phyloP scores from a whole-genome alignment of 768 basidiomycete genomes.

The Dendrothele bispora region DNA sequence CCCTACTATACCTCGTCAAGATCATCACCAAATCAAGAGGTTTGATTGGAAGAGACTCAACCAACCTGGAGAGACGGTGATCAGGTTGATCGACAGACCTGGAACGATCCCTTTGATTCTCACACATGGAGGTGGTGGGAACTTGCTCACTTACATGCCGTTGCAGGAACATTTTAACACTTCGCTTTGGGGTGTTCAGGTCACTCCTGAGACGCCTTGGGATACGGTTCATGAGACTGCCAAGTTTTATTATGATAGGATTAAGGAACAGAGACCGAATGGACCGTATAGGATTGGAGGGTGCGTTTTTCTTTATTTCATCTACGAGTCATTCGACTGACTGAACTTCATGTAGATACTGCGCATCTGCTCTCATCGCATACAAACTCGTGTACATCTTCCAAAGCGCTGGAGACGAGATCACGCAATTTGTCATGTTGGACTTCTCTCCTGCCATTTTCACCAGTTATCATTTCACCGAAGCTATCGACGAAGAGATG shows the following conservation, averaged over 20 bases:
- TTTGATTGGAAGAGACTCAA: constrained; percentile 1
- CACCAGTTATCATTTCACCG: constrained; percentile 1
- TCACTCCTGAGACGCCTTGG: constrained; percentile 13
- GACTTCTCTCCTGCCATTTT: constrained; percentile 9
- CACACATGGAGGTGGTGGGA: constrained; percentile 4
- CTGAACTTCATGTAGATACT: too few species aligned
- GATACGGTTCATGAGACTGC: constrained; percentile 6
- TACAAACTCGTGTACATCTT: constrained; percentile 6
- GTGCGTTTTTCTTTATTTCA: too few species aligned
- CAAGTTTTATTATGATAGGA: constrained; percentile 12
- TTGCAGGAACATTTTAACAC: constrained; percentile 9
- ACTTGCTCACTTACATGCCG: constrained; percentile 4
- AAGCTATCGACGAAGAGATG: not conserved
- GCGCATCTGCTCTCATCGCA: constrained; percentile 4
- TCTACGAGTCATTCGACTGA: too few species aligned
- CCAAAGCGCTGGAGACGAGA: constrained; percentile 2
- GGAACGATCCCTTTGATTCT: not conserved
- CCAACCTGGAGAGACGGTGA: constrained; percentile 1
- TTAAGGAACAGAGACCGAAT: too few species aligned
- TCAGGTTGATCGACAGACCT: constrained; percentile 3
- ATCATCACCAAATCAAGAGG: too few species aligned
- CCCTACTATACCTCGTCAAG: too few species aligned
- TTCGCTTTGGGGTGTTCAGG: constrained; percentile 14
- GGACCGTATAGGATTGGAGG: too few species aligned
- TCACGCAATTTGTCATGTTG: constrained; percentile 6